Evolutionary conservation across 2,329 filamentous ascomycete species (phyloP).

Genomic region (Aspergillus novofumigatus): DNA sequence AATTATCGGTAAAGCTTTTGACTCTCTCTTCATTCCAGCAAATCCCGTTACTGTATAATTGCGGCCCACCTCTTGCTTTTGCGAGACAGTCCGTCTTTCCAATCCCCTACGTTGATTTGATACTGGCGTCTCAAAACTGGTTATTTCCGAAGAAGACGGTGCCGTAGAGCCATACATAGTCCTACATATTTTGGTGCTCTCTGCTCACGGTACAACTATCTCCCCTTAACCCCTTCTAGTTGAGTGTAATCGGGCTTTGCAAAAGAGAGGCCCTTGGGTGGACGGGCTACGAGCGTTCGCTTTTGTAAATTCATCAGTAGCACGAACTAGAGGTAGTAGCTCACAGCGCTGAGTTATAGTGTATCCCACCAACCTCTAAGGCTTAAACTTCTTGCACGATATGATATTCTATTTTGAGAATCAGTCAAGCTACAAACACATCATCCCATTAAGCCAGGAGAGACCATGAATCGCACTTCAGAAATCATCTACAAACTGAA

Average conservation of each 20-base stretch:
- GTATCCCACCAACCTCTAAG: too few species aligned
- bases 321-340: too few species aligned
- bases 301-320: not conserved
- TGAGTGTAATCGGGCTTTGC: not conserved
- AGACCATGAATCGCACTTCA: not conserved
- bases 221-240: not conserved
- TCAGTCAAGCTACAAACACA: not conserved
- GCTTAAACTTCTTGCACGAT: too few species aligned
- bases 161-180: not conserved
- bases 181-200: not conserved
- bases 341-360: too few species aligned
- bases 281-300: not conserved
- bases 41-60: not conserved
- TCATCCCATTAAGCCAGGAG: not conserved
- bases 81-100: not conserved
- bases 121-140: not conserved
- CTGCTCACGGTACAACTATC: not conserved
- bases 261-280: not conserved
- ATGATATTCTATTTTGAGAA: not conserved
- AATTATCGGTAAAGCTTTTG: not conserved
- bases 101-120: not conserved
- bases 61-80: too few species aligned
- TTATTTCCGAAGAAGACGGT: not conserved
- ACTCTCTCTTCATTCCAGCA: not conserved
- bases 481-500: not conserved